Base-by-base conservation (phyloP, 495 filamentous ascomycete species). In the Penicillium flavigenum region DNA sequence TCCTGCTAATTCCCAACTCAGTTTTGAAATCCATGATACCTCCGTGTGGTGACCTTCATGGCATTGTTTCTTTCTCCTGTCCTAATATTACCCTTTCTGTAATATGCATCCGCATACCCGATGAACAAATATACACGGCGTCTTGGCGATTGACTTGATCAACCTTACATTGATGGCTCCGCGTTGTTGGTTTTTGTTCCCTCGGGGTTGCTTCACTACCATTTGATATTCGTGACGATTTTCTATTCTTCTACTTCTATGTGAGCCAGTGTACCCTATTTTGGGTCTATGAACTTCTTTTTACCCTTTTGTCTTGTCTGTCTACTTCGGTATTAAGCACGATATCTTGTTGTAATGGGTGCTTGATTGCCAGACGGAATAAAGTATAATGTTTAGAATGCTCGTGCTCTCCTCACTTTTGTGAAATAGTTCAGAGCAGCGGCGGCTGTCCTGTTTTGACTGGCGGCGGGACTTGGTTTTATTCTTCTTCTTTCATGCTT, bases 1-100 rank as follows among this genome's bases (percentile, higher is more conserved):
- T 66, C 63, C 51, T 79, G 76, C 60, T 79, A 74, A 67, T 69
- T 48, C 29, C 29, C 27, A 54, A 46, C 38, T 41, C 9, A 26
- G 44, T 41, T 46, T n/a, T 39, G 32, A 39, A 38, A 27, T 47
- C n/a, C 53, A 55, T 47, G 43, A 55, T 47, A 47, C 36, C 24
- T 29, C 22, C 39, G 49, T 48, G 27, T 16, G 38, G 16, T 32
- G 39, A 27, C 29, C 9, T 36, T 41, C 26, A n/a, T 24, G 41
- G 39, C 34, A 29, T 26, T 46, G 6, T 41, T 46, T 31, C 24
- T 58, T 51, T 45, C 29, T 51, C 32, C 24, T 49, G 41, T 38
- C 29, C 49, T 29, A 39, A 31, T 50, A n/a, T 16, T 50, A 27
- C 26, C 29, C 22, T 32, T 43, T 45, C 22, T 67, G 59, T 65